Conservation (phyloP, 140 eudicot genomes). For the Bidens hawaiensis region DNA sequence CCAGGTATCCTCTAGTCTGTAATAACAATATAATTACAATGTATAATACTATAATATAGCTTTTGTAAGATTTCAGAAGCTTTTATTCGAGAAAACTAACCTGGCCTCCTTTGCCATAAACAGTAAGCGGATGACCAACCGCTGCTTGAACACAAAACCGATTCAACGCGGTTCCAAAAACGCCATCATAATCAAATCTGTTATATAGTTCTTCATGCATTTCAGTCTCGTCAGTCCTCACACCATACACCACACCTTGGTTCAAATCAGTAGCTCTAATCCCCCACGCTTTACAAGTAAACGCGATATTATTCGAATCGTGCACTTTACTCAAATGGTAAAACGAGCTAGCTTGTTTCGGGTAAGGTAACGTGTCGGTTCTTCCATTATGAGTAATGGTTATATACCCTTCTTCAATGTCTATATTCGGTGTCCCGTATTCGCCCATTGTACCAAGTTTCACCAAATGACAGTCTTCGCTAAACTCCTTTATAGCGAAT, state of each 20-base stretch:
- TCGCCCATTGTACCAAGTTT: slow-evolving; percentile 99
- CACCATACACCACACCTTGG: slow-evolving; percentile 97
- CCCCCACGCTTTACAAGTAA: slow-evolving; percentile 98
- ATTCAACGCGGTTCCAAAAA: slow-evolving; percentile 93
- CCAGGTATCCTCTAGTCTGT: slow-evolving; percentile 97
- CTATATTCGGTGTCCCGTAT: slow-evolving; percentile 96
- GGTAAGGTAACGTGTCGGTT: slow-evolving; percentile 93
- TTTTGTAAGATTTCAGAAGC: neutral
- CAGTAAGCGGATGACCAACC: slow-evolving; percentile 97
- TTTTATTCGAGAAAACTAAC: slow-evolving; percentile 25
- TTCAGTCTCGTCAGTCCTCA: slow-evolving; percentile 86
- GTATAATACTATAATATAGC: slow-evolving; percentile 1
- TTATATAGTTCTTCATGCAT: slow-evolving; percentile 90
- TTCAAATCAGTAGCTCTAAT: slow-evolving; percentile 91
- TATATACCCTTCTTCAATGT: slow-evolving; percentile 90
- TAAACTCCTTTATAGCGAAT: slow-evolving; percentile 87
- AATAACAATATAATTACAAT: too few species aligned
- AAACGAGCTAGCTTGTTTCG: slow-evolving; percentile 98
- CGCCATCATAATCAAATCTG: slow-evolving; percentile 86
- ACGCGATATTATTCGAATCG: slow-evolving; percentile 90
- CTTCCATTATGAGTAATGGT: slow-evolving; percentile 95
- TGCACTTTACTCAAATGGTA: slow-evolving; percentile 98
- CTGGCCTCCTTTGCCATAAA: slow-evolving; percentile 99
- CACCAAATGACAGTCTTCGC: slow-evolving; percentile 89
- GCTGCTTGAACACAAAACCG: slow-evolving; percentile 99